phyloP scores from a whole-genome alignment of 2,329 filamentous ascomycete genomes.

The Cladosporium oxysporum region DNA sequence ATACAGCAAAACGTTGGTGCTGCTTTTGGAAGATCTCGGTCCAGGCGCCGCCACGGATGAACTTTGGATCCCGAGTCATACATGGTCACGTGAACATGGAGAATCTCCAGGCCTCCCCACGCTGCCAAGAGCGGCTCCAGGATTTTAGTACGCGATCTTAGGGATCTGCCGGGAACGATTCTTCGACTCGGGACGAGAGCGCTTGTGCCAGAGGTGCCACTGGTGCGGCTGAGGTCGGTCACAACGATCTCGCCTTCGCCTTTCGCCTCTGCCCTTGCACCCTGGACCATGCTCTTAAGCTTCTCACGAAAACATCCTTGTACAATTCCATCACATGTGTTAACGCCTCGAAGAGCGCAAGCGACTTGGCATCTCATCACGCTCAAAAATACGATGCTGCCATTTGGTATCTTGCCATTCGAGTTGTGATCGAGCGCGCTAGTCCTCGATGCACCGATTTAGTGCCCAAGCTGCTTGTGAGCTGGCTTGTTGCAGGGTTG shows the following conservation, averaged over 20 bases:
- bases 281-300: neutral
- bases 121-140: constrained; percentile 3
- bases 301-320: neutral
- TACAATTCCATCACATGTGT: neutral
- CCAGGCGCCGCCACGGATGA: neutral
- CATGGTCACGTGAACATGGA: neutral
- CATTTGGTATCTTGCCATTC: neutral
- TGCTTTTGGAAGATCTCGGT: constrained; percentile 3
- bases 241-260: neutral
- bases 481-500: neutral
- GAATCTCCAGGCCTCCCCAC: neutral
- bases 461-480: neutral
- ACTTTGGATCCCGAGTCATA: neutral
- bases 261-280: neutral
- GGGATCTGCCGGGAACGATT: neutral
- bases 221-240: neutral
- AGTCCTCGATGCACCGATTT: neutral
- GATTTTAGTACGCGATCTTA: neutral
- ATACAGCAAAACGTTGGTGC: constrained; percentile 7
- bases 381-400: neutral
- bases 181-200: neutral
- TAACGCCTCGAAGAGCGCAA: neutral
- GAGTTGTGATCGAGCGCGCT: neutral
- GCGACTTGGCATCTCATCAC: constrained; percentile 3
- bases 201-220: neutral